Conservation (phyloP, 2,329 filamentous ascomycete species). For the Diaporthe amygdali region DNA sequence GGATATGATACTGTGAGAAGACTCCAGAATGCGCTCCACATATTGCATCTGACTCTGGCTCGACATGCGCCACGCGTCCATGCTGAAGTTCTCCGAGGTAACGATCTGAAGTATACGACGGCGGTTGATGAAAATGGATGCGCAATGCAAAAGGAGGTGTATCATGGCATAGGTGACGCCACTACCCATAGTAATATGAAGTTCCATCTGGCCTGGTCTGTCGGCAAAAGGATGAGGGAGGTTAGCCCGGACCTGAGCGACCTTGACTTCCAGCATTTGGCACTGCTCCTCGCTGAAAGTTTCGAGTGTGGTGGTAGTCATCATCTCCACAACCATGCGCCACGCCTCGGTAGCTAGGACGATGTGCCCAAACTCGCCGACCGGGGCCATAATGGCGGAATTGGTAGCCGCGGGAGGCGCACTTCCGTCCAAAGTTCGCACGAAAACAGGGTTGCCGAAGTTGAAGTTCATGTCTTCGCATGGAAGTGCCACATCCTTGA, state of each 20-base stretch:
- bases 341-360: slow-evolving; percentile 65
- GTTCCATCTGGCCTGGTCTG: slow-evolving; percentile 64
- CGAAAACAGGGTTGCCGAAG: slow-evolving; percentile 64
- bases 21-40: slow-evolving; percentile 62
- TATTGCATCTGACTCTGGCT: slow-evolving; percentile 55
- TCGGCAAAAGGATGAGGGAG: slow-evolving; percentile 66
- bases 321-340: slow-evolving; percentile 67
- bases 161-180: slow-evolving; percentile 68
- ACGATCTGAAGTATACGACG: slow-evolving; percentile 64
- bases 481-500: slow-evolving; percentile 60
- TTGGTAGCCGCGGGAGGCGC: slow-evolving; percentile 45
- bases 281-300: slow-evolving; percentile 62
- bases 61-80: slow-evolving; percentile 58
- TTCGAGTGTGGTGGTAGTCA: slow-evolving; percentile 56
- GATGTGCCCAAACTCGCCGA: slow-evolving; percentile 67
- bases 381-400: slow-evolving; percentile 48
- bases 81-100: slow-evolving; percentile 54
- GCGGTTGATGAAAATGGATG: slow-evolving; percentile 65
- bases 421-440: slow-evolving; percentile 57
- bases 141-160: slow-evolving; percentile 65
- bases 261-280: slow-evolving; percentile 55
- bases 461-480: slow-evolving; percentile 68
- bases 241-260: slow-evolving; percentile 58
- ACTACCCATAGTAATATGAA: slow-evolving; percentile 69
- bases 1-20: slow-evolving; percentile 63